phyloP scores from a whole-genome alignment of 1,284 basidiomycete species.

The Omphalotus olearius region DNA sequence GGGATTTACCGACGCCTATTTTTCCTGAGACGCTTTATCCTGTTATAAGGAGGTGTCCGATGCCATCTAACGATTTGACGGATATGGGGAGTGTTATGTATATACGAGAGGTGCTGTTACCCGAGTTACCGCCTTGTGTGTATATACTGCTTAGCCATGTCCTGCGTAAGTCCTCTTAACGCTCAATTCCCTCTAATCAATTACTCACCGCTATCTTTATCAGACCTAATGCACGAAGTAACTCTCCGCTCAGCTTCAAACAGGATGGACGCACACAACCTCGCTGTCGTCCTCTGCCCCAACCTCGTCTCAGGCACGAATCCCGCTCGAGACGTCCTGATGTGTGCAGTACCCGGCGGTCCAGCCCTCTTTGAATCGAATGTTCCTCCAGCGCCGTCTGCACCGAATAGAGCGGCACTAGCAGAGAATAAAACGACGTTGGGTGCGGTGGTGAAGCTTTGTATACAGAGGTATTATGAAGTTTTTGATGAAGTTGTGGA shows the following conservation, averaged over 20 bases:
- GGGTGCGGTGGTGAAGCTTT: slow-evolving; percentile 68
- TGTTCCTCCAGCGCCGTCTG: slow-evolving; percentile 16
- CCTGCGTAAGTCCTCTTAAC: slow-evolving; percentile 50
- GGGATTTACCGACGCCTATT: slow-evolving; percentile 72
- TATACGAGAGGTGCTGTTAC: slow-evolving; percentile 62
- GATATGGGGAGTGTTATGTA: slow-evolving; percentile 59
- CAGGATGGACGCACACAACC: slow-evolving; percentile 80
- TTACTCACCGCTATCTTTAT: not conserved
- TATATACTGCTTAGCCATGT: slow-evolving; percentile 71
- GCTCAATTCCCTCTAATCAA: not conserved
- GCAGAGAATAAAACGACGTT: slow-evolving; percentile 55
- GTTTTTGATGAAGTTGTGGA: slow-evolving; percentile 77
- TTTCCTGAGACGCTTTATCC: slow-evolving; percentile 69
- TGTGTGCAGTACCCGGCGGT: slow-evolving; percentile 59
- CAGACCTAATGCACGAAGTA: slow-evolving; percentile 77
- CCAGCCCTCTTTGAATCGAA: slow-evolving; percentile 25
- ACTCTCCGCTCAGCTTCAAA: slow-evolving; percentile 61
- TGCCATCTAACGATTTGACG: slow-evolving; percentile 43
- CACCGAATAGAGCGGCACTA: slow-evolving; percentile 21
- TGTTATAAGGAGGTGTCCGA: slow-evolving; percentile 63
- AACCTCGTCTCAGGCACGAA: slow-evolving; percentile 71
- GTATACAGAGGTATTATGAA: slow-evolving; percentile 81
- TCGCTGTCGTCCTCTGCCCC: slow-evolving; percentile 73
- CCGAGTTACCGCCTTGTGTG: slow-evolving; percentile 63
- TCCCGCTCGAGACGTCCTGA: slow-evolving; percentile 65